Evolutionary conservation across 2,329 filamentous ascomycete species (phyloP), one percentile per base, ranked within the genome.

Genomic region (Aspergillus fumigatus): DNA sequence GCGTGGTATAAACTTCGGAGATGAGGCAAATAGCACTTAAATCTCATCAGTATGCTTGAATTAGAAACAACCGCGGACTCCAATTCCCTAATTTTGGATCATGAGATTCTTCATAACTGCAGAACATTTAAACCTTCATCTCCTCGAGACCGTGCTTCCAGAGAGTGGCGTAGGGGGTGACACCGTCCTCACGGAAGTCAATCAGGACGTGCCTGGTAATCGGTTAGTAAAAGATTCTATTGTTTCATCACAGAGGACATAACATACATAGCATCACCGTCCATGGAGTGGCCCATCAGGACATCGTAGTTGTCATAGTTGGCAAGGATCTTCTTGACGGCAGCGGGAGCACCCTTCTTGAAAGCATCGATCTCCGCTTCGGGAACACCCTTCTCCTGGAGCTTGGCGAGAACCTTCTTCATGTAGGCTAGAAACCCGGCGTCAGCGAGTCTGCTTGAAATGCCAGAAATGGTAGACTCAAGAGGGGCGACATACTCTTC

Each of bases 231-330:
- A 43, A 6, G 25, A 27, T n/a, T 26, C 8, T 10, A n/a, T 29
- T 17, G 14, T 26, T 40, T n/a, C 1, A 29, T 26, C 35, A 21
- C 8, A 50, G 27, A 48, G 45, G 29, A 47, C 25, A 58, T 35
- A 54, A 84, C 89, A 72, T 81, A 94, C 94, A 97, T 96, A 82
- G 88, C 92, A 72, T 96, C 90, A 69, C 89, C 87, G 79, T 95
- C 85, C 90, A 96, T 95, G 69, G 86, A 88, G 83, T 94, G 88
- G 80, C 93, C 92, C 69, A 89, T 90, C 79, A 89, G 89, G 79
- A 97, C 93, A 77, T 97, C 93, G 77, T 88, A 96, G 82, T 97
- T 90, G 82, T 96, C 92, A 84, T 96, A 96, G 81, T 90, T 93
- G 75, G 88, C 80, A 65, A 96, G 82, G 73, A 84, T 85, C 82